Percentiles rank a stretch among this genome's conserved stretches.
These are phyloP conservation scores for Saraca asoca DNA, from an alignment of 331 rosid genomes.

Conservation along the genomic window DNA sequence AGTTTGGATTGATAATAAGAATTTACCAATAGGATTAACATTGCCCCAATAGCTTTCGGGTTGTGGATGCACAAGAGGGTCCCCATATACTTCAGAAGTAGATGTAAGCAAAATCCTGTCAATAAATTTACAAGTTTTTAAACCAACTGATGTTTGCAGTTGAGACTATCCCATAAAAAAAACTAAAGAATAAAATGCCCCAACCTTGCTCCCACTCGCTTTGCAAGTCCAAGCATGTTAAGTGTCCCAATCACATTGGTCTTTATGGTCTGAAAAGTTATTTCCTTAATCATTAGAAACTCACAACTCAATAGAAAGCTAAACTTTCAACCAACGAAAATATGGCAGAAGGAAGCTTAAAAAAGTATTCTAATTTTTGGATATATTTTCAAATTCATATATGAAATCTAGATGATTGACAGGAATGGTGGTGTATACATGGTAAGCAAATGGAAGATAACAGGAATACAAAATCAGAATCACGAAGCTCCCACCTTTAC, in stretches of 20 bases:
- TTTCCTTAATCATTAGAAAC: background rate
- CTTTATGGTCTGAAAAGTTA: conserved; percentile 61
- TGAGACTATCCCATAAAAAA: background rate
- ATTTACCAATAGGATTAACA: conserved; percentile 74
- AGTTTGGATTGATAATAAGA: conserved; percentile 6
- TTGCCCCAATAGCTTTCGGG: conserved; percentile 77
- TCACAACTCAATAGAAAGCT: conserved; percentile 3
- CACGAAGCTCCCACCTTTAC: conserved; percentile 53
- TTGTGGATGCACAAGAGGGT: conserved; percentile 74
- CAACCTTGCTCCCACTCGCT: conserved; percentile 80
- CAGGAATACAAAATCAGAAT: background rate
- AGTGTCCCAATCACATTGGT: conserved; percentile 77
- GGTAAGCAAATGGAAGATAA: background rate
- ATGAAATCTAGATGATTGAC: background rate
- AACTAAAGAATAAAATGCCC: background rate
- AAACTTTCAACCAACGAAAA: conserved; percentile 11
- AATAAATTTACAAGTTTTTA: conserved; percentile 9
- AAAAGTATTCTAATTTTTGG: too few species aligned
- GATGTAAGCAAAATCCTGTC: conserved; percentile 73
- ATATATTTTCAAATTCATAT: too few species aligned
- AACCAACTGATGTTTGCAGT: conserved; percentile 26
- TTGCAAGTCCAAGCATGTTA: conserved; percentile 82
- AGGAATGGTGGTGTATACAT: background rate
- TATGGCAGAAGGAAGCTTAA: background rate
- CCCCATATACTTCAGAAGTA: conserved; percentile 75